These are phyloP conservation scores for Lodderomyces oxycetoniae DNA, from an alignment of 1,139 yeast species.

Conservation along the genomic window DNA sequence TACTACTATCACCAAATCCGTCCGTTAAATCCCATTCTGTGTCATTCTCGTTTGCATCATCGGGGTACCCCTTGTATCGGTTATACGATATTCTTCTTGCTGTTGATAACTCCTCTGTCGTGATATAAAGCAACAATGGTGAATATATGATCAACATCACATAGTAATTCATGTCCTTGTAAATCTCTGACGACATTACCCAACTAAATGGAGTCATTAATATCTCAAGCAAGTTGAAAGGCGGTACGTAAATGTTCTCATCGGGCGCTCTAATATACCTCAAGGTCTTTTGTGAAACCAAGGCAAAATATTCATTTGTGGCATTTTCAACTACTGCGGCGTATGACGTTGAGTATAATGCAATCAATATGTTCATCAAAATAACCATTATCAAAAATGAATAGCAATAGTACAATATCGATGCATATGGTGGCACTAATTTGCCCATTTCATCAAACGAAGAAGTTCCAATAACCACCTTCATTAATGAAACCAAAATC, in stretches of 20 bases:
- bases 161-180: slow-evolving; percentile 38
- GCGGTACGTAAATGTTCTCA: slow-evolving; percentile 80
- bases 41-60: slow-evolving; percentile 78
- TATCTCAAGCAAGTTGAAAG: slow-evolving; percentile 70
- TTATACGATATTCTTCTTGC: slow-evolving; percentile 74
- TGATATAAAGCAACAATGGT: slow-evolving; percentile 59
- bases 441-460: slow-evolving; percentile 64
- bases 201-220: slow-evolving; percentile 35
- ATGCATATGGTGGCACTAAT: slow-evolving; percentile 83
- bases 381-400: slow-evolving; percentile 70
- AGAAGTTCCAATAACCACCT: slow-evolving; percentile 70
- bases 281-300: slow-evolving; percentile 79
- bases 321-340: slow-evolving; percentile 79
- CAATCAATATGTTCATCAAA: slow-evolving; percentile 75
- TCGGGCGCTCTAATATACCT: slow-evolving; percentile 87
- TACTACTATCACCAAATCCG: slow-evolving; percentile 48
- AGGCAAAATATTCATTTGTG: slow-evolving; percentile 65
- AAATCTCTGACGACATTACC: slow-evolving; percentile 24
- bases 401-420: slow-evolving; percentile 68
- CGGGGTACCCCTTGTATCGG: slow-evolving; percentile 58
- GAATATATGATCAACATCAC: slow-evolving; percentile 65
- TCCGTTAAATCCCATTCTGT: slow-evolving; percentile 82
- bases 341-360: slow-evolving; percentile 81
- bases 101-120: slow-evolving; percentile 56
- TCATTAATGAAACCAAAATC: slow-evolving; percentile 60